phyloP scores from a whole-genome alignment of 2,329 filamentous ascomycete species.

The Fusarium siculi region DNA sequence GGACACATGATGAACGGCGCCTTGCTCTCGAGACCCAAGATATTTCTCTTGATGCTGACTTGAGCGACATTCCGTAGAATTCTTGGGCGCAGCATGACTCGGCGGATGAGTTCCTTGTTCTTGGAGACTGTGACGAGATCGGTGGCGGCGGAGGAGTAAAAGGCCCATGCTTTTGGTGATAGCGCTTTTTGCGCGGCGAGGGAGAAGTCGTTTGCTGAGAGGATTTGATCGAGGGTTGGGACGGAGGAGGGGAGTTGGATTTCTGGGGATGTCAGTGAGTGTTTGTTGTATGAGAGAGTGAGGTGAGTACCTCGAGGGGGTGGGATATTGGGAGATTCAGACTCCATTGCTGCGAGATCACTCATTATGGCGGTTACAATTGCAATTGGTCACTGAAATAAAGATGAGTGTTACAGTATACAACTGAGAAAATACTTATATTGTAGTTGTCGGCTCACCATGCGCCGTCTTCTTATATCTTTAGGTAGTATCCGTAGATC shows the following conservation, averaged over 20 bases:
- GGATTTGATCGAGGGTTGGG: slow-evolving; percentile 37
- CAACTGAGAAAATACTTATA: background rate
- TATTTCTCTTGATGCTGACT: slow-evolving; percentile 61
- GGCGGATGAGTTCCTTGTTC: slow-evolving; percentile 65
- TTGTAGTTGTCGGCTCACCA: background rate
- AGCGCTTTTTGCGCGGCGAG: slow-evolving; percentile 64
- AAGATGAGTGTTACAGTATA: background rate
- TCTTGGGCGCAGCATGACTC: slow-evolving; percentile 69
- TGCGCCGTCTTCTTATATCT: slow-evolving; percentile 3
- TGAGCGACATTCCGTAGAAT: slow-evolving; percentile 65
- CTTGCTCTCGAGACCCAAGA: slow-evolving; percentile 62
- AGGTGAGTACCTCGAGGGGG: slow-evolving; percentile 32
- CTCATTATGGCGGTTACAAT: slow-evolving; percentile 30
- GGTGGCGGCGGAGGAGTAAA: slow-evolving; percentile 73
- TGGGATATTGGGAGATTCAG: slow-evolving; percentile 41
- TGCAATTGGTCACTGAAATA: background rate
- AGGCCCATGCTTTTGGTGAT: slow-evolving; percentile 74
- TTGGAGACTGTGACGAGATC: slow-evolving; percentile 66
- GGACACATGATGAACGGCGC: slow-evolving; percentile 73
- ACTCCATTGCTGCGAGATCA: slow-evolving; percentile 44
- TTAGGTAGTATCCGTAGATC: background rate
- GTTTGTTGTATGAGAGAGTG: background rate
- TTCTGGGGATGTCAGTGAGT: slow-evolving; percentile 11
- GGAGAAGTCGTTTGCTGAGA: slow-evolving; percentile 65
- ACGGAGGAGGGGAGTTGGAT: slow-evolving; percentile 26